phyloP scores from a whole-genome alignment of 495 filamentous ascomycete species.

The Monascus purpureus region DNA sequence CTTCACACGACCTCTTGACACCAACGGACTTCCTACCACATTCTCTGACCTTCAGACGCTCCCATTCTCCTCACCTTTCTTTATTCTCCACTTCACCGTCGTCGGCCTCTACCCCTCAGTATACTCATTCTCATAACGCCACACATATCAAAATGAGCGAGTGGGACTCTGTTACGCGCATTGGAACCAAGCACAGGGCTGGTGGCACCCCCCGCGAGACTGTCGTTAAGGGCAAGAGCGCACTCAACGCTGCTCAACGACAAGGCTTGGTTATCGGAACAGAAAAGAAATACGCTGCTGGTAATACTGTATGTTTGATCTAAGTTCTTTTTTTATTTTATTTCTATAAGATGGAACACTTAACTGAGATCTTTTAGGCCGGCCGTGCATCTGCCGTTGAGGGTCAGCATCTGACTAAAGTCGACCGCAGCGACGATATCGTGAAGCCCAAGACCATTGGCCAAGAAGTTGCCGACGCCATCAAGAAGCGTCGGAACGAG shows the following conservation, averaged over 20 bases:
- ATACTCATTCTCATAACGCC: not conserved
- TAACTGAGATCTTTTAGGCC: constrained; percentile 34
- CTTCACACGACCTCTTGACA: too few relatives aligned
- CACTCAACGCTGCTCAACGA: constrained; percentile 81
- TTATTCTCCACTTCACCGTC: too few relatives aligned
- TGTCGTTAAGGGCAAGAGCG: constrained; percentile 72
- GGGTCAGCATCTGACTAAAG: constrained; percentile 93
- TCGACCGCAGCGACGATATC: constrained; percentile 96
- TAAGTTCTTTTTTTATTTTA: not conserved
- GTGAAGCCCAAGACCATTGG: constrained; percentile 90
- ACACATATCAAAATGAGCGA: constrained; percentile 36
- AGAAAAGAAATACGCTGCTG: constrained; percentile 80
- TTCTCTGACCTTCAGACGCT: too few relatives aligned
- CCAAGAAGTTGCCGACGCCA: constrained; percentile 62
- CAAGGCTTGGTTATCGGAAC: constrained; percentile 62
- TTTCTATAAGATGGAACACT: too few relatives aligned
- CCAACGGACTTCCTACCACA: too few relatives aligned
- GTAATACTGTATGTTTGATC: constrained; percentile 55
- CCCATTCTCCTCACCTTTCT: too few relatives aligned
- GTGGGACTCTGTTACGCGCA: constrained; percentile 87
- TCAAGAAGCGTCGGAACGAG: constrained; percentile 61
- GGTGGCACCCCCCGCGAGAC: constrained; percentile 60
- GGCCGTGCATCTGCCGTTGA: constrained; percentile 48
- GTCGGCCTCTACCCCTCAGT: too few relatives aligned
- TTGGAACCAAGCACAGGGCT: constrained; percentile 63